Conservation (phyloP, 257 asterid genomes). For the Fraxinus excelsior region DNA sequence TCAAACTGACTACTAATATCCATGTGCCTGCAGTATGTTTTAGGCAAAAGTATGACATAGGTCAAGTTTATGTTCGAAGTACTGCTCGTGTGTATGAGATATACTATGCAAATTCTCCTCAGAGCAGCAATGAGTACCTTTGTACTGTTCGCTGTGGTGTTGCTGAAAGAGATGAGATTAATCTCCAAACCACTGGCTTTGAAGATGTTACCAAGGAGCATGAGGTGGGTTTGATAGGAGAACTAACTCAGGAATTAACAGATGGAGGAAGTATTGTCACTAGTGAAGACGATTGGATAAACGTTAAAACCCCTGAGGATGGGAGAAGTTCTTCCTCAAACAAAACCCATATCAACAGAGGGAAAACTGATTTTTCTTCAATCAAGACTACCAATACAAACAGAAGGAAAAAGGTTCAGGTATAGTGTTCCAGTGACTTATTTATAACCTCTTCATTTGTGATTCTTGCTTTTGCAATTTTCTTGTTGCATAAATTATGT, state of each 20-base stretch:
- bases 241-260: constrained; percentile 39
- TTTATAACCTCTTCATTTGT: constrained; percentile 3
- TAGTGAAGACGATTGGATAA: constrained; percentile 91
- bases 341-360: constrained; percentile 10
- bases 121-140: constrained; percentile 62
- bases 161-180: constrained; percentile 66
- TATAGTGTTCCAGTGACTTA: constrained; percentile 15
- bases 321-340: constrained; percentile 37
- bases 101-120: constrained; percentile 53
- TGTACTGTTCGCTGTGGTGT: constrained; percentile 81
- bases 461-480: constrained; percentile 6
- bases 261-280: constrained; percentile 41
- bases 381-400: constrained; percentile 22
- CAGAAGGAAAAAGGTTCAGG: constrained; percentile 40
- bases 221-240: constrained; percentile 32
- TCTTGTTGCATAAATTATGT: background rate
- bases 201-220: constrained; percentile 40
- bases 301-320: constrained; percentile 53
- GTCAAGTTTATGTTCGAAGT: constrained; percentile 86
- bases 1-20: constrained; percentile 18
- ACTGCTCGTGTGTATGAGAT: constrained; percentile 89
- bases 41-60: constrained; percentile 53
- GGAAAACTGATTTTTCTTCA: constrained; percentile 21
- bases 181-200: constrained; percentile 48
- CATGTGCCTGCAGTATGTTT: constrained; percentile 59